Evolutionary conservation across 768 basidiomycete genomes (phyloP), one percentile per base, ranked within the genome.

Genomic region (Butyriboletus loyo): DNA sequence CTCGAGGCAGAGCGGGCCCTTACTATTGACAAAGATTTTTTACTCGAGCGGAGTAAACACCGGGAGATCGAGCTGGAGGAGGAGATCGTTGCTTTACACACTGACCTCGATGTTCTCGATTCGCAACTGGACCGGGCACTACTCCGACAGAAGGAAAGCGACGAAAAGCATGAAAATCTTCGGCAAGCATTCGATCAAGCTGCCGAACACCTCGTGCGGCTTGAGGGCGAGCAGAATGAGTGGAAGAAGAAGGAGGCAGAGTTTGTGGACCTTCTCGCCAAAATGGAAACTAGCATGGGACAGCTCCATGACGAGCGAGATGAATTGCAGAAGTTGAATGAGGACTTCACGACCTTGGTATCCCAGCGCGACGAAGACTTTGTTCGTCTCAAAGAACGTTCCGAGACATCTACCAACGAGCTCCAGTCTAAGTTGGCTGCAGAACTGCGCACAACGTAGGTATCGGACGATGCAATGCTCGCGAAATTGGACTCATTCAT

Each of bases 21-120:
- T 7, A 82, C 82, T 2, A 59, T 89, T 40, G 93, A 98, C 69
- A 94, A 96, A 68, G 91, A 97, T 52, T 72, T 79, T 4, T 74
- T 91, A 13, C 77, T 98, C 1, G 86, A 91, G 52, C 78, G 93
- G 42, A 87, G 86, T 69, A 94, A 93, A 72, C 82, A 83, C 57
- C 83, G 85, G n/a, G 92, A 96, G 67, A 77, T 77, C 28, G 86
- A 92, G 53, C 77, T 98, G 3, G 86, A 92, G 66, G 93, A 97
- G 49, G 93, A 95, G 61, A 79, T 95, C 14, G 73, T 75, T 2
- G 82, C 85, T 1, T 70, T 97, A 21, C 92, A 97, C 60, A 75
- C 77, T 4, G 95, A 98, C 61, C 77, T 96, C 40, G 90, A 94
- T 51, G 77, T 83, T 3, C 75, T 96, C 13, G 92, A 95, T 60